Evolutionary conservation across 495 filamentous ascomycete species (phyloP).

Genomic region (Rhizodiscina lignyota): DNA sequence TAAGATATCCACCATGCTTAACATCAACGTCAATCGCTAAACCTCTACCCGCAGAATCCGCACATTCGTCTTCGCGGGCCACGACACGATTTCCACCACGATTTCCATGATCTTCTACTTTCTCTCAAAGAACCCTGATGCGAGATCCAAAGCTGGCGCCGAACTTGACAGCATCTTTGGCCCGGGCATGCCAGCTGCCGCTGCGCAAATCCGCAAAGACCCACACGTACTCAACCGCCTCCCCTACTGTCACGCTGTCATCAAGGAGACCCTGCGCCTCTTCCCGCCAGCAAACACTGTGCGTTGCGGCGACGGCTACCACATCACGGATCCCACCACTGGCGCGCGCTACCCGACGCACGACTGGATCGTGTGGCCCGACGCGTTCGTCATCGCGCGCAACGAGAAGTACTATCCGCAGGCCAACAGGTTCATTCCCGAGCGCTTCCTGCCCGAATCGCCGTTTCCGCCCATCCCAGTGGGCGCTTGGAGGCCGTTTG

Average conservation of each 20-base stretch:
- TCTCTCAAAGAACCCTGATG: constrained; percentile 14
- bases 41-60: constrained; percentile 6
- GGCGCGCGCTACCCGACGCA: not conserved
- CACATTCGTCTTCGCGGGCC: constrained; percentile 27
- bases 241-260: constrained; percentile 26
- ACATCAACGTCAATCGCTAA: not conserved
- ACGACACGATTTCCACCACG: constrained; percentile 22
- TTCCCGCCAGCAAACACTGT: constrained; percentile 12
- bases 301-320: not conserved
- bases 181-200: constrained; percentile 5
- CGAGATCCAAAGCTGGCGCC: constrained; percentile 8
- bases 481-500: constrained; percentile 6
- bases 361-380: not conserved
- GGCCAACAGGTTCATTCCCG: constrained; percentile 27
- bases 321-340: not conserved
- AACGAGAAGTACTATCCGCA: constrained; percentile 3
- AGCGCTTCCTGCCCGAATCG: constrained; percentile 23
- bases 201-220: constrained; percentile 11
- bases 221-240: constrained; percentile 21
- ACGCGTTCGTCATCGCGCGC: not conserved
- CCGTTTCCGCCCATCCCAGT: no score
- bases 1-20: not conserved
- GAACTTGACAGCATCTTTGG: constrained; percentile 25
- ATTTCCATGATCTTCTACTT: constrained; percentile 19
- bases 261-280: constrained; percentile 30